These are phyloP conservation scores for Colletotrichum sojae DNA, from an alignment of 2,329 filamentous ascomycete genomes.

Conservation along the genomic window DNA sequence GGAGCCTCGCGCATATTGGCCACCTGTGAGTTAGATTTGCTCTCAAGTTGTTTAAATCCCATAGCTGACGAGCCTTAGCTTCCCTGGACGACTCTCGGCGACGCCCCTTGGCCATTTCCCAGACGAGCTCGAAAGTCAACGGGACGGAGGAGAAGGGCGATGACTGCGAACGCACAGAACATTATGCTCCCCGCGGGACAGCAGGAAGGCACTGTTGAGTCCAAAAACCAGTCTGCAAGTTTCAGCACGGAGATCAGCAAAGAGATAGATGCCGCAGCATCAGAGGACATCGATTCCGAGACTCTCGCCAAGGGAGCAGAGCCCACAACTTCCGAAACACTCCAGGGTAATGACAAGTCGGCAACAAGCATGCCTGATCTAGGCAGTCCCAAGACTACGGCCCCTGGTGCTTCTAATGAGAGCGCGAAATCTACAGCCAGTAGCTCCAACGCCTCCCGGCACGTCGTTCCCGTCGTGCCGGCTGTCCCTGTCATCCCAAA, in stretches of 20 bases:
- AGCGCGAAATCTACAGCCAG: constrained; percentile 38
- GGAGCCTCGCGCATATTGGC: constrained; percentile 37
- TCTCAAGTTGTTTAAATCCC: background rate
- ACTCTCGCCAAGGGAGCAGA: constrained; percentile 20
- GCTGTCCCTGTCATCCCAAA: constrained; percentile 65
- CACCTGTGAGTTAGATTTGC: constrained; percentile 63
- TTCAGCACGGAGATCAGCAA: constrained; percentile 34
- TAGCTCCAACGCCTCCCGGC: constrained; percentile 45
- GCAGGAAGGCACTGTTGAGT: constrained; percentile 48
- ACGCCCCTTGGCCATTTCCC: constrained; percentile 67
- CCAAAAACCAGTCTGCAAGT: constrained; percentile 41
- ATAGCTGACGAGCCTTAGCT: constrained; percentile 55
- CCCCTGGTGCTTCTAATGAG: constrained; percentile 44
- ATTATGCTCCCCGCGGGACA: constrained; percentile 61
- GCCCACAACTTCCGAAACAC: constrained; percentile 22
- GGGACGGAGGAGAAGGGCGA: constrained; percentile 55
- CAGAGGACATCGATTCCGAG: constrained; percentile 45
- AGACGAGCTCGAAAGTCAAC: constrained; percentile 49
- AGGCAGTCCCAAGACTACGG: constrained; percentile 27
- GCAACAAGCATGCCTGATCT: constrained; percentile 15
- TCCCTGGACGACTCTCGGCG: constrained; percentile 70
- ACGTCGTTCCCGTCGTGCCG: constrained; percentile 58
- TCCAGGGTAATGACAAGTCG: constrained; percentile 26
- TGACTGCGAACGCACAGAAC: constrained; percentile 53
- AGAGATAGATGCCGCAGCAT: constrained; percentile 33